Conservation (phyloP, 306 rosid species). For the Cicer yamashitae region DNA sequence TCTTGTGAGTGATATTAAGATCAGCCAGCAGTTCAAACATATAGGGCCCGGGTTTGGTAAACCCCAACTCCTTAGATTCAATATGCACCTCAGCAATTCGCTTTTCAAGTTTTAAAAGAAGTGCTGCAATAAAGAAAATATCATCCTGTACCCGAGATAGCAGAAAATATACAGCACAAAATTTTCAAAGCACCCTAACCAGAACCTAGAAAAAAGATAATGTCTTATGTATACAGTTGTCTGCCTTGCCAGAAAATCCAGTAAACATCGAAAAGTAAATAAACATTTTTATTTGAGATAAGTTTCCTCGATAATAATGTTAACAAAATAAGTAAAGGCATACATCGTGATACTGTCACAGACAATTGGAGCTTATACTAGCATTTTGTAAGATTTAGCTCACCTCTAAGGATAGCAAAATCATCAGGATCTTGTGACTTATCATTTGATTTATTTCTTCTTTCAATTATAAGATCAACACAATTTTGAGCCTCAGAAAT, state of each 20-base stretch:
- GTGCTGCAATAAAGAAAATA: slow-evolving; percentile 68
- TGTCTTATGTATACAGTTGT: slow-evolving; percentile 19
- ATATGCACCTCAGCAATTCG: slow-evolving; percentile 88
- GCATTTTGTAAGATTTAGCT: slow-evolving; percentile 42
- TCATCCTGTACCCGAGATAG: slow-evolving; percentile 37
- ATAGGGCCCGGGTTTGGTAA: slow-evolving; percentile 86
- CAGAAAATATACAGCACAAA: slow-evolving; percentile 28
- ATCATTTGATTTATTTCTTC: slow-evolving; percentile 78
- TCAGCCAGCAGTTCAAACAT: slow-evolving; percentile 81
- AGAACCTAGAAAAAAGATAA: slow-evolving; percentile 30
- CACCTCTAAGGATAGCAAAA: slow-evolving; percentile 93
- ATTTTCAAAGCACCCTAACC: slow-evolving; percentile 27
- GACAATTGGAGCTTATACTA: slow-evolving; percentile 39
- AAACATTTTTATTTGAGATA: slow-evolving; percentile 18
- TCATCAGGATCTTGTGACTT: slow-evolving; percentile 76
- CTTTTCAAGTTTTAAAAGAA: slow-evolving; percentile 90
- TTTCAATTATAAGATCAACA: slow-evolving; percentile 68
- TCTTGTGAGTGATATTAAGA: slow-evolving; percentile 74
- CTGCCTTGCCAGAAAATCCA: slow-evolving; percentile 39
- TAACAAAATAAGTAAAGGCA: slow-evolving; percentile 29
- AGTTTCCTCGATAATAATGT: slow-evolving; percentile 13
- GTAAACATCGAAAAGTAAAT: slow-evolving; percentile 24
- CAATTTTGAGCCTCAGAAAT: slow-evolving; percentile 83
- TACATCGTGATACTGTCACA: slow-evolving; percentile 33
- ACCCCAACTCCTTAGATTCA: slow-evolving; percentile 83